These are phyloP conservation scores for Ambrosia artemisiifolia DNA, from an alignment of 129 eudicot genomes.

Conservation along the genomic window DNA sequence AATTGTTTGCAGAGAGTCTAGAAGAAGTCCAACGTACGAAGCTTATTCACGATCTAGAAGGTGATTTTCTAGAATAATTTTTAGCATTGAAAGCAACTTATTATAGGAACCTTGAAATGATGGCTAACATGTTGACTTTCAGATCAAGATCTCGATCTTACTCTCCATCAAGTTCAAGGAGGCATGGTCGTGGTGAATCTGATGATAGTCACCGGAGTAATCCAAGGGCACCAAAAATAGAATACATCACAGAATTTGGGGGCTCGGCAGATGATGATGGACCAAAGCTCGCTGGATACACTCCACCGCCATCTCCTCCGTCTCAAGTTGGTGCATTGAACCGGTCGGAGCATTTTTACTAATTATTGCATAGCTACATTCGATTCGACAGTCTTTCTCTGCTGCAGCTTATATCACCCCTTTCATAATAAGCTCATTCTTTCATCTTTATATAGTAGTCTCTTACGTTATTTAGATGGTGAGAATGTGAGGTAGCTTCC, in stretches of 20 bases:
- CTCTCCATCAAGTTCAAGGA: slow-evolving; percentile 87
- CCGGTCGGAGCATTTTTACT: slow-evolving; percentile 99
- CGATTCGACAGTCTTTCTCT: slow-evolving; percentile 62
- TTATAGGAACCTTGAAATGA: background rate
- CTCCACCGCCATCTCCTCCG: slow-evolving; percentile 90
- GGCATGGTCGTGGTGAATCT: slow-evolving; percentile 61
- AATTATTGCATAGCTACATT: slow-evolving; percentile 82
- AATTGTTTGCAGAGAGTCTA: slow-evolving; percentile 66
- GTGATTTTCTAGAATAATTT: slow-evolving; percentile 27
- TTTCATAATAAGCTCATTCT: slow-evolving; percentile 41
- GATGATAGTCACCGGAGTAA: slow-evolving; percentile 71
- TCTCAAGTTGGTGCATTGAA: slow-evolving; percentile 63
- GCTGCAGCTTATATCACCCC: slow-evolving; percentile 56
- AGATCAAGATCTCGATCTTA: slow-evolving; percentile 83
- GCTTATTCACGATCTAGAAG: slow-evolving; percentile 92
- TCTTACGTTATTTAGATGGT: slow-evolving; percentile 19
- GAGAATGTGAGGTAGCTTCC: slow-evolving; percentile 19
- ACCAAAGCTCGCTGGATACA: slow-evolving; percentile 76
- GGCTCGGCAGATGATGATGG: slow-evolving; percentile 62
- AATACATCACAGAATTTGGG: slow-evolving; percentile 92
- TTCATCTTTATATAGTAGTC: slow-evolving; percentile 31
- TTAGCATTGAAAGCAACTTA: background rate
- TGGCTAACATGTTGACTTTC: slow-evolving; percentile 11
- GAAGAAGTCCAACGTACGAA: slow-evolving; percentile 96
- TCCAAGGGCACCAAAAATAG: slow-evolving; percentile 84